Percentiles rank a stretch among this genome's conserved stretches.
phyloP scores from a whole-genome alignment of 2,329 filamentous ascomycete genomes.

The Cladosporium phlei region DNA sequence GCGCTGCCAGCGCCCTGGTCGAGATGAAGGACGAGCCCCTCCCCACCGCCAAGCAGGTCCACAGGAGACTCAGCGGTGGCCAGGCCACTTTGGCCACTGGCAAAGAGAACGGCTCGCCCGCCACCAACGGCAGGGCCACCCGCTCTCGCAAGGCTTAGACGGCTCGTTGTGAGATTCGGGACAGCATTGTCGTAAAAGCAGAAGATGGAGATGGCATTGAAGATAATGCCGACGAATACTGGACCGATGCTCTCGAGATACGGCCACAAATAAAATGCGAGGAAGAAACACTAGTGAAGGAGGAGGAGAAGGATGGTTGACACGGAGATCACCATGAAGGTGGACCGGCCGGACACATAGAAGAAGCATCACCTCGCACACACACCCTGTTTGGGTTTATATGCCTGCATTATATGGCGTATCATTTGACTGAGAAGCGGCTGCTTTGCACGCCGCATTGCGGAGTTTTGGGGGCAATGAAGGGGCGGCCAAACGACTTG shows the following conservation, averaged over 20 bases:
- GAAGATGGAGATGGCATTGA: neutral
- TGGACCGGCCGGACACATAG: too few species aligned
- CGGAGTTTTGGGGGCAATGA: neutral
- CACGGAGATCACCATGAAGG: too few species aligned
- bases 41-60: conserved; percentile 50
- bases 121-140: conserved; percentile 57
- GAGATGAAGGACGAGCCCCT: conserved; percentile 74
- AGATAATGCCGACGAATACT: too few species aligned
- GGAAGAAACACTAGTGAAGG: too few species aligned
- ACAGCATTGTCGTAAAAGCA: too few species aligned
- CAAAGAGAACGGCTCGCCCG: conserved; percentile 32
- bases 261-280: too few species aligned
- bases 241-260: too few species aligned
- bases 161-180: neutral
- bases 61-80: conserved; percentile 47
- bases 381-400: neutral
- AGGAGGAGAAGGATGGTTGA: too few species aligned
- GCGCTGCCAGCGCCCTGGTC: conserved; percentile 77
- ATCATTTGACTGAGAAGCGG: conserved; percentile 3
- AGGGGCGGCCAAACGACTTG: neutral
- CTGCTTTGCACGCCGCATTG: neutral
- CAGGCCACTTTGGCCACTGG: conserved; percentile 32
- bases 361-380: neutral
- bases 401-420: conserved; percentile 2
- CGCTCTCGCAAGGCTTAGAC: conserved; percentile 66